Evolutionary conservation across 176 grass and related monocot species (phyloP).

Genomic region (Hsuehochloa calcarea): DNA sequence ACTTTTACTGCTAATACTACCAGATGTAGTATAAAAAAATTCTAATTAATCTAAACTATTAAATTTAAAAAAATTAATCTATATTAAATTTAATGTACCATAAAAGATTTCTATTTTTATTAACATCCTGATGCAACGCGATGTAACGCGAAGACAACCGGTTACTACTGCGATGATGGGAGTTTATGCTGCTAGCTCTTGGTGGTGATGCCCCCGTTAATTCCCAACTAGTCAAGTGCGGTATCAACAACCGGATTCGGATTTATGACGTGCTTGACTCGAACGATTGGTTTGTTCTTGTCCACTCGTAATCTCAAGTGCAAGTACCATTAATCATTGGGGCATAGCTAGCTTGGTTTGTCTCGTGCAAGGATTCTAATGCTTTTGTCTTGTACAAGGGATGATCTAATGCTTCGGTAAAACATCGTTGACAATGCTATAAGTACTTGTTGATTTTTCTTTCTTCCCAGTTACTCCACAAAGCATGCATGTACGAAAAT

Average conservation of each 20-base stretch:
- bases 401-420: not conserved
- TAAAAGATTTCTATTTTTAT: not conserved
- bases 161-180: too few relatives aligned
- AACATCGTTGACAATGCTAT: not conserved
- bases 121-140: not conserved
- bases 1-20: too few relatives aligned
- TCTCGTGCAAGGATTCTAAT: not conserved
- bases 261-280: not conserved
- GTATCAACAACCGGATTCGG: not conserved
- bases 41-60: too few relatives aligned
- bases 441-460: not conserved
- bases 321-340: constrained; percentile 9
- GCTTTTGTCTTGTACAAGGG: not conserved
- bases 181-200: not conserved
- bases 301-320: not conserved
- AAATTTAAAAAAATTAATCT: too few relatives aligned
- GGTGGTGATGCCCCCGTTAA: not conserved
- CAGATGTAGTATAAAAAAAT: too few relatives aligned
- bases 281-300: not conserved
- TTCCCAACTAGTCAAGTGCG: not conserved
- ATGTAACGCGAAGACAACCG: not conserved
- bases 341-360: not conserved
- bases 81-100: too few relatives aligned
- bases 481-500: not conserved
- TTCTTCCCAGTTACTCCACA: not conserved